phyloP scores from a whole-genome alignment of 345 rosid genomes.

The Gossypium stocksii region DNA sequence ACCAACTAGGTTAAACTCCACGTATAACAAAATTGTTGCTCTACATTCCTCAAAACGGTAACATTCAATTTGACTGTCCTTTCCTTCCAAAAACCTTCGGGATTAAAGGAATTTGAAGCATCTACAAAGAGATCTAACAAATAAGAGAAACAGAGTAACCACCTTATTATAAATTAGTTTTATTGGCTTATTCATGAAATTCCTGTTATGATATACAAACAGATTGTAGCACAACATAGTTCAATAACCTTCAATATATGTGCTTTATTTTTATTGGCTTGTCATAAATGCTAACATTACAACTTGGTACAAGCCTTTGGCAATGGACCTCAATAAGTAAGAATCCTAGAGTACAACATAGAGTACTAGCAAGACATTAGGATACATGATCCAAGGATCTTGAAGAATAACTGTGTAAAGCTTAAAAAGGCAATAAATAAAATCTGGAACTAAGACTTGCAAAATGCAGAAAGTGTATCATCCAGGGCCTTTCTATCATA shows the following conservation, averaged over 20 bases:
- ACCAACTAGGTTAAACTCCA: too few relatives aligned
- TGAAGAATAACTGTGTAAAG: background rate
- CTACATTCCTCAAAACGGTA: background rate
- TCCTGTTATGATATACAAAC: too few relatives aligned
- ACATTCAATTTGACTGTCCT: background rate
- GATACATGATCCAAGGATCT: background rate
- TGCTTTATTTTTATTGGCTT: background rate
- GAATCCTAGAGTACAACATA: background rate
- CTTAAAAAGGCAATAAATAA: background rate
- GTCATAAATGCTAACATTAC: background rate
- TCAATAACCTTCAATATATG: too few relatives aligned
- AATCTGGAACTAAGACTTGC: conserved; percentile 50
- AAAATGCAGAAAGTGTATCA: conserved; percentile 73
- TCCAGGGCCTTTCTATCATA: conserved; percentile 78
- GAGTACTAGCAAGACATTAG: background rate
- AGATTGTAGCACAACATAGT: too few relatives aligned
- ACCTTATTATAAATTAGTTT: background rate
- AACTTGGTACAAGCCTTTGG: background rate
- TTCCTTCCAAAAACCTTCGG: background rate
- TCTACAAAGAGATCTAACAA: background rate
- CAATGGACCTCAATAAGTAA: background rate
- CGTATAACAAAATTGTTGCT: background rate
- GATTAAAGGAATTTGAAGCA: too few relatives aligned
- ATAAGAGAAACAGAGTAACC: background rate
- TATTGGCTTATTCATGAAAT: too few relatives aligned